Base-by-base conservation (phyloP, 108 stramenopile species). In the Parmales sp. region DNA sequence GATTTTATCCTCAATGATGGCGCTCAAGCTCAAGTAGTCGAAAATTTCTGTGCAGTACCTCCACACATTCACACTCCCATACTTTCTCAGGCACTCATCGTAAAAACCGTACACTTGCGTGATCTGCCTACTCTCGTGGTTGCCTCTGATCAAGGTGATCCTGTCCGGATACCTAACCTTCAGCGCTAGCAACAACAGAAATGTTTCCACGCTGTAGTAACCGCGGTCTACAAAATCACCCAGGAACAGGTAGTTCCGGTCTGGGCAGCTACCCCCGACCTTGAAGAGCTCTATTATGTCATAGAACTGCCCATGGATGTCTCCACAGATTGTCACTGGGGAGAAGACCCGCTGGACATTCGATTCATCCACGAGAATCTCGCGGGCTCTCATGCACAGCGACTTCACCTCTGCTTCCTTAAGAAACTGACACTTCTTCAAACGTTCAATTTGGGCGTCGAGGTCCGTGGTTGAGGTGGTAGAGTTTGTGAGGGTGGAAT, bases 171-270 rank as follows among this genome's bases (percentile, higher is more conserved):
- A 96, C 2, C 96, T 79, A 9, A 97, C 94, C 74, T 99, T 99
- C 18, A 99, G 80, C 0, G 96, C 96, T 20, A 99, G 78, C 0
- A 99, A 76, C 34, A 99, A 76, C 0, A 96, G 71, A 67, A 98
- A 96, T 25, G 98, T 98, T 78, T 99, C 98, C 19, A 99, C 98
- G 48, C 81, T 83, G 80, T 99, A 96, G 67, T 96, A 96, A 1
- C 98, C 98, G 38, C 98, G 90, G 71, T 99, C 98, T 64, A 99
- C 98, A 75, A 99, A 99, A 75, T 99, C 98, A 1, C 98, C 98
- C 44, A 99, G 77, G 74, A 99, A 99, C 18, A 99, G 78, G 70
- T 99, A 99, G 74, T 98, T 98, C 43, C 89, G 90, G 64, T 92
- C 90, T 0, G 98, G 98, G 46, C 94, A 95, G 65, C 94, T 95